Percentiles rank a stretch among this genome's conserved stretches.
phyloP scores from a whole-genome alignment of 305 asterid species.

The Solanum hybrid region DNA sequence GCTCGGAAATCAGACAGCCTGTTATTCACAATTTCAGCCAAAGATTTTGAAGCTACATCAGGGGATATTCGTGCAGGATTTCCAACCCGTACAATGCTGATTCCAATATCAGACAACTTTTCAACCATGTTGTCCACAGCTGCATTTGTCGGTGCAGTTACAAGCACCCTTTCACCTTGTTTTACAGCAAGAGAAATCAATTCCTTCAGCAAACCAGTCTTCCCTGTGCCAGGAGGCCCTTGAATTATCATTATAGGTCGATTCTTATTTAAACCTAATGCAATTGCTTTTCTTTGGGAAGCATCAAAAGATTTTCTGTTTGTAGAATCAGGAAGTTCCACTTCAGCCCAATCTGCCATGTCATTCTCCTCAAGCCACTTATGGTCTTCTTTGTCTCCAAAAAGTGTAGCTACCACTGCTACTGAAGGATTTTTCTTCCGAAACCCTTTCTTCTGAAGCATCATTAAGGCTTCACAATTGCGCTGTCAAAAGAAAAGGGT shows the following conservation, averaged over 20 bases:
- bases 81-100: conserved; percentile 77
- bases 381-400: conserved; percentile 81
- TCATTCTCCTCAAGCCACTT: conserved; percentile 49
- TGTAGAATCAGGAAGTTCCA: conserved; percentile 37
- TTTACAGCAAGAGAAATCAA: conserved; percentile 65
- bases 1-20: conserved; percentile 65
- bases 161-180: conserved; percentile 94
- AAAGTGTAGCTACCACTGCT: conserved; percentile 68
- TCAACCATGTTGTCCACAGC: conserved; percentile 99
- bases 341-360: conserved; percentile 62
- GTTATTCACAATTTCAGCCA: conserved; percentile 70
- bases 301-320: conserved; percentile 39
- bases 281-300: conserved; percentile 80
- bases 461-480: conserved; percentile 97
- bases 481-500: conserved; percentile 49
- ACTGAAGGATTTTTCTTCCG: conserved; percentile 76
- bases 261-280: conserved; percentile 79
- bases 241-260: conserved; percentile 73
- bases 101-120: conserved; percentile 59
- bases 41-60: conserved; percentile 74
- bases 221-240: conserved; percentile 99
- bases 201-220: conserved; percentile 77
- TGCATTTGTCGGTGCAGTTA: conserved; percentile 96
- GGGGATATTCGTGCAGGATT: conserved; percentile 90
- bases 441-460: conserved; percentile 95